Conservation (phyloP, 129 eudicot species). For the Chrysanthemum makinoi region DNA sequence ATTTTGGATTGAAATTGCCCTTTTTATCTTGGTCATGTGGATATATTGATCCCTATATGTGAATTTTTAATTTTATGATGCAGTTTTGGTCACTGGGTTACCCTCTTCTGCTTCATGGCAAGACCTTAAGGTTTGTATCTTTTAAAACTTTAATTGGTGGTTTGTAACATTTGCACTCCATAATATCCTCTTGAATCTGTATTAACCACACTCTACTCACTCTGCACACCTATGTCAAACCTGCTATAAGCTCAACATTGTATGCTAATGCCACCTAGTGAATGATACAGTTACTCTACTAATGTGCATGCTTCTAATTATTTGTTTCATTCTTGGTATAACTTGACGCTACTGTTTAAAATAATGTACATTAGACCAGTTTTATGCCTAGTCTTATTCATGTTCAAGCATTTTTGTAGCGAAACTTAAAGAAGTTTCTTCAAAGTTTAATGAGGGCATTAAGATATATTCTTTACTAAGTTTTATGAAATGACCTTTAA, state of each 20-base stretch:
- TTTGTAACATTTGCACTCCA: too few relatives aligned
- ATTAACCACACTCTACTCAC: too few relatives aligned
- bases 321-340: not conserved
- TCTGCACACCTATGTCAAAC: too few relatives aligned
- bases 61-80: conserved; percentile 1
- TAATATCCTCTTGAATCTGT: too few relatives aligned
- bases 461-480: not conserved
- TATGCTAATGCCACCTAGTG: not conserved
- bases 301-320: not conserved
- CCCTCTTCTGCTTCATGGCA: conserved; percentile 97
- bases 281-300: not conserved
- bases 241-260: not conserved
- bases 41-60: not conserved
- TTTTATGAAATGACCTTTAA: not conserved
- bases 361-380: too few relatives aligned
- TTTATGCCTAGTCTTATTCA: too few relatives aligned
- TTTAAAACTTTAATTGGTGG: not conserved
- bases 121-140: conserved; percentile 73
- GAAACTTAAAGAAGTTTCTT: not conserved
- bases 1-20: not conserved
- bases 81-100: conserved; percentile 80
- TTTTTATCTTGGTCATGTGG: not conserved
- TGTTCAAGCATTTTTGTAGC: not conserved
- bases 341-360: too few relatives aligned
- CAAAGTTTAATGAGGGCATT: too few relatives aligned